Conservation (phyloP, 202 grass and related monocot species). For the Panicum virgatum region DNA sequence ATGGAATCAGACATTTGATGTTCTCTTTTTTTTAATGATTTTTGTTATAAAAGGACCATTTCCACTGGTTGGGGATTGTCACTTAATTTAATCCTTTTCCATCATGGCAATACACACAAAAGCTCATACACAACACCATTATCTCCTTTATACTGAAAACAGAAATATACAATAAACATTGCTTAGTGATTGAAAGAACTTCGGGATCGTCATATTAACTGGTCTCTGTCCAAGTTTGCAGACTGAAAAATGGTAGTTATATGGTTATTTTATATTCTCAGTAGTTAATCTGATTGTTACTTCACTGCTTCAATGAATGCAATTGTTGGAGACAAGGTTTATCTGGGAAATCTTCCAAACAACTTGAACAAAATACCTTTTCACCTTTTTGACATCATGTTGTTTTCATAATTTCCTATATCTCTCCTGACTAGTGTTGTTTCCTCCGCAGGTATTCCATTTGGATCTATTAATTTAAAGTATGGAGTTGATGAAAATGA, state of each 20-base stretch:
- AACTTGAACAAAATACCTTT: not conserved
- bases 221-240: not conserved
- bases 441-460: constrained; percentile 77
- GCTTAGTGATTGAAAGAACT: not conserved
- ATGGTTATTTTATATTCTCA: not conserved
- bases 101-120: not conserved
- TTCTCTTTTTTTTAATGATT: not conserved
- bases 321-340: not conserved
- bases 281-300: constrained; percentile 1
- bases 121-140: not conserved
- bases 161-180: not conserved
- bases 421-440: constrained; percentile 23
- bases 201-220: not conserved
- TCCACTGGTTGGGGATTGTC: not conserved
- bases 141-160: not conserved
- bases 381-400: constrained; percentile 8
- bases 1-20: constrained; percentile 17
- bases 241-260: not conserved
- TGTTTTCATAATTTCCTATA: constrained; percentile 22
- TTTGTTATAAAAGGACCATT: constrained; percentile 13
- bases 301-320: not conserved
- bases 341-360: not conserved
- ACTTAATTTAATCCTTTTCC: not conserved
- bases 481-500: constrained; percentile 93
- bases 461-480: constrained; percentile 94